Percentiles rank a stretch among this genome's conserved stretches.
Evolutionary conservation across 1,284 basidiomycete genomes (phyloP).

Genomic region (Malassezia cuniculi): DNA sequence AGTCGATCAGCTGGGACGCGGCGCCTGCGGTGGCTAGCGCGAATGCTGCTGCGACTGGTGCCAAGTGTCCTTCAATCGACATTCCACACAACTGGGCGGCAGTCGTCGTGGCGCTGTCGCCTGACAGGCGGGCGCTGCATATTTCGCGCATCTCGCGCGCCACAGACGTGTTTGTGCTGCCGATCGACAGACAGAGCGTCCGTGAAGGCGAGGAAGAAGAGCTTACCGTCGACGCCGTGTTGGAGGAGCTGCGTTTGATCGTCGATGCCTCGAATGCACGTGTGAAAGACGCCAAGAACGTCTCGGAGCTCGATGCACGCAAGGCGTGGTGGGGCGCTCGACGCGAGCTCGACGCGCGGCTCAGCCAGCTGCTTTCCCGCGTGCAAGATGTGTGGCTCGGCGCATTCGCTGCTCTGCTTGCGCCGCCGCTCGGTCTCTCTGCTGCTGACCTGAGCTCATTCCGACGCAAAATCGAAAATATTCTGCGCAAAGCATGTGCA

Average conservation of each 20-base stretch:
- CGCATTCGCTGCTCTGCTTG: slow-evolving; percentile 59
- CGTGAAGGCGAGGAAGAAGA: slow-evolving; percentile 56
- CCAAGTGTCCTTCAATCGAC: too few species aligned
- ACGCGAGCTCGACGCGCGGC: slow-evolving; percentile 59
- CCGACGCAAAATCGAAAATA: slow-evolving; percentile 12
- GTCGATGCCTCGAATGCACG: slow-evolving; percentile 63
- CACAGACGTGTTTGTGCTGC: slow-evolving; percentile 58
- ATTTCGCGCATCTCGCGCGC: slow-evolving; percentile 53
- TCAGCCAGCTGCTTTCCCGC: slow-evolving; percentile 63
- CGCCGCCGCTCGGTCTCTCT: background rate
- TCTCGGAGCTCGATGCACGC: slow-evolving; percentile 56
- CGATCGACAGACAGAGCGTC: slow-evolving; percentile 63
- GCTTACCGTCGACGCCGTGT: slow-evolving; percentile 62
- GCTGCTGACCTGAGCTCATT: background rate
- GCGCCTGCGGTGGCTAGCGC: too few species aligned
- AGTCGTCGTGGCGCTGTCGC: slow-evolving; percentile 53
- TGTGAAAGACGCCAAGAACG: slow-evolving; percentile 59
- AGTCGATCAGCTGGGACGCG: too few species aligned
- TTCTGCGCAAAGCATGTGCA: too few species aligned
- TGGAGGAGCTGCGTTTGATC: slow-evolving; percentile 64
- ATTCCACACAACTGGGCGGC: too few species aligned
- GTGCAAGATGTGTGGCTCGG: slow-evolving; percentile 95
- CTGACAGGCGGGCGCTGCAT: slow-evolving; percentile 70
- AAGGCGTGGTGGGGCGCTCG: slow-evolving; percentile 73
- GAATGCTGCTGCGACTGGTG: too few species aligned